Percentiles rank a stretch among this genome's conserved stretches.
Conservation (phyloP, 805 yeast species). For the Candida suzukii region DNA sequence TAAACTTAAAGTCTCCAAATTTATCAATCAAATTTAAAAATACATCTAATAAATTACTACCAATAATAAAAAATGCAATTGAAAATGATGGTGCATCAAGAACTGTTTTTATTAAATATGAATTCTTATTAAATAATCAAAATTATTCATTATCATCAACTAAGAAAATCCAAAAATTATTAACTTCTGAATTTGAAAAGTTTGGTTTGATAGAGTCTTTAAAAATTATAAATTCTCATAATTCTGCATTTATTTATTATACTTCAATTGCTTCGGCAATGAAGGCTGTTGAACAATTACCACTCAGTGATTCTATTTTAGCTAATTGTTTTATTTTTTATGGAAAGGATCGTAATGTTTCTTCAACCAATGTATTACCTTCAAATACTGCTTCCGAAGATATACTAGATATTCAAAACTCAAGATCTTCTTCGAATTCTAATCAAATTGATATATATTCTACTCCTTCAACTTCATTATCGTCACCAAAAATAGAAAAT, state of each 20-base stretch:
- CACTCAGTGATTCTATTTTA: constrained; percentile 16
- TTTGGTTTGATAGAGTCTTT: constrained; percentile 37
- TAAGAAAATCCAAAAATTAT: constrained; percentile 12
- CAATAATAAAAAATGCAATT: constrained; percentile 18
- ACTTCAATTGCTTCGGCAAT: constrained; percentile 41
- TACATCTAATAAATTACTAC: constrained; percentile 19
- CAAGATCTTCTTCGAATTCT: not conserved
- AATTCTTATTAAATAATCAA: not conserved
- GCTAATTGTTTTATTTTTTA: constrained; percentile 20
- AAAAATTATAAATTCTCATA: constrained; percentile 15
- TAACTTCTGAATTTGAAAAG: constrained; percentile 26
- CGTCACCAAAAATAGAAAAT: not conserved
- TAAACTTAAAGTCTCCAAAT: constrained; percentile 30
- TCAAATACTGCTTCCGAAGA: no score
- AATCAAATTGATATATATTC: not conserved
- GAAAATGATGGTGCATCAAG: constrained; percentile 25
- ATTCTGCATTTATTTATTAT: constrained; percentile 29
- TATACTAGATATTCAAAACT: not conserved
- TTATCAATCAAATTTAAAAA: constrained; percentile 27
- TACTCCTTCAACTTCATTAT: not conserved
- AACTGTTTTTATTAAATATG: constrained; percentile 17
- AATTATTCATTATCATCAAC: constrained; percentile 10
- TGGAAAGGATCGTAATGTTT: constrained; percentile 18
- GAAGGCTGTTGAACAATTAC: constrained; percentile 32
- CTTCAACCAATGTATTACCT: not conserved